Base-by-base conservation (phyloP, 2,329 filamentous ascomycete genomes). In the Akanthomyces muscarius region DNA sequence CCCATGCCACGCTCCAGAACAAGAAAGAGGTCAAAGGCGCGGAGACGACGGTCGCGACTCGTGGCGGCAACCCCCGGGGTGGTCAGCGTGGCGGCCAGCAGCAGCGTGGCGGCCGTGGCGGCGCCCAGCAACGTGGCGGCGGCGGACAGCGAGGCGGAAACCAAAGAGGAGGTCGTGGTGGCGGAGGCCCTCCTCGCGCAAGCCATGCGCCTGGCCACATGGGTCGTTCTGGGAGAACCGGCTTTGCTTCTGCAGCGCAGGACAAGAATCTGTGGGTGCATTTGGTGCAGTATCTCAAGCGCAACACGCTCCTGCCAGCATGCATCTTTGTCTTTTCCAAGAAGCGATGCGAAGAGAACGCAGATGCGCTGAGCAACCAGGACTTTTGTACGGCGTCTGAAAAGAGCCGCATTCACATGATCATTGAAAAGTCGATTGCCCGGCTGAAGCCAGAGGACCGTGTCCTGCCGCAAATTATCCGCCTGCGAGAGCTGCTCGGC, bases 251-350 rank as follows among this genome's bases (percentile, higher is more conserved):
- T 25, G 92, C 90, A 64, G 92, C 92, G 0, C 95, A 99, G 75
- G 95, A 99, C 77, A 93, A 92, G 73, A 98, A 93, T 66, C 83
- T 97, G 8, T 99, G 95, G 95, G 94, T 98, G 42, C 91, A 97
- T 71, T 84, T 99, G 45, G 92, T 99, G 3, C 91, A 96, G 71
- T 92, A 91, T 75, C 81, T 99, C 61, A 91, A 88, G 70, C 97
- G 96, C 74, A 86, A 92, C 59, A 91, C 86, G 55, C 82, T 99
- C 4, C 84, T 99, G 4, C 95, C 95, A 0, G 92, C 90, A 10
- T 98, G 94, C 74, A 96, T 99, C 68, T 99, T 99, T 72, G 94
- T 99, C 62, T 99, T 99, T 76, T 99, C 95, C 3, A 99, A 98
- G 79, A 97, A 95, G 76, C 84, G 95, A 59, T 98, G 95, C 70